Conservation (phyloP, 805 yeast genomes). For the Metschnikowia shivogae region DNA sequence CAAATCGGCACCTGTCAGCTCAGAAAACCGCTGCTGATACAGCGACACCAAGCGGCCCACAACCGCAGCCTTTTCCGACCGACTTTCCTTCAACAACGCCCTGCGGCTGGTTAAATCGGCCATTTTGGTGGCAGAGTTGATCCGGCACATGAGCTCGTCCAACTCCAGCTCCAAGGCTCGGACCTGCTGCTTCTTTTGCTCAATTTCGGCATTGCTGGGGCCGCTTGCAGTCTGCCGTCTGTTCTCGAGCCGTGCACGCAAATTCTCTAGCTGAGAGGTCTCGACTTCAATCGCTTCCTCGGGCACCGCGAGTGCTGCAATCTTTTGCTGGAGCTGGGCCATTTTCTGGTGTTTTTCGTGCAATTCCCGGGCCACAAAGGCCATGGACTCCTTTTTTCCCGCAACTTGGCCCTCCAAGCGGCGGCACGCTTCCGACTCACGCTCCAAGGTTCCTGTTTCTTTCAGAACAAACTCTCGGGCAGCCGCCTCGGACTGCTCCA, state of each 20-base stretch:
- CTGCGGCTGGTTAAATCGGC: conserved; percentile 57
- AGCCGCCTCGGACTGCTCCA: no score
- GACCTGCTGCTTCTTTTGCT: conserved; percentile 33
- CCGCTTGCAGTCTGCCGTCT: conserved; percentile 20
- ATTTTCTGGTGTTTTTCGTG: background rate
- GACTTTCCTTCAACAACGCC: conserved; percentile 41
- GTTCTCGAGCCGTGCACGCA: conserved; percentile 31
- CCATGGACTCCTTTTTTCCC: conserved; percentile 37
- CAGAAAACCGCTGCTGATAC: conserved; percentile 20
- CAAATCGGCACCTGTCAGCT: conserved; percentile 13
- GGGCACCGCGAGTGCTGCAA: conserved; percentile 36
- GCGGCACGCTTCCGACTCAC: background rate
- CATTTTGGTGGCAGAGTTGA: conserved; percentile 51
- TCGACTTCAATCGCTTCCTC: conserved; percentile 48
- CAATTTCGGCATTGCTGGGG: conserved; percentile 32
- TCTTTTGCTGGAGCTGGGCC: conserved; percentile 15
- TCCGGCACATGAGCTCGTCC: conserved; percentile 50
- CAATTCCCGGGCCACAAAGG: conserved; percentile 26
- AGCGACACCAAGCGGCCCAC: conserved; percentile 24
- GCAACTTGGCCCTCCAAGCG: background rate
- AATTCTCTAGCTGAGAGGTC: conserved; percentile 36
- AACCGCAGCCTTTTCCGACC: conserved; percentile 25
- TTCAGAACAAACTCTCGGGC: background rate
- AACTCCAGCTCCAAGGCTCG: conserved; percentile 30
- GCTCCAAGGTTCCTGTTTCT: background rate